Evolutionary conservation across 108 stramenopile species (phyloP).

Genomic region (Stephanodiscus minutulus): DNA sequence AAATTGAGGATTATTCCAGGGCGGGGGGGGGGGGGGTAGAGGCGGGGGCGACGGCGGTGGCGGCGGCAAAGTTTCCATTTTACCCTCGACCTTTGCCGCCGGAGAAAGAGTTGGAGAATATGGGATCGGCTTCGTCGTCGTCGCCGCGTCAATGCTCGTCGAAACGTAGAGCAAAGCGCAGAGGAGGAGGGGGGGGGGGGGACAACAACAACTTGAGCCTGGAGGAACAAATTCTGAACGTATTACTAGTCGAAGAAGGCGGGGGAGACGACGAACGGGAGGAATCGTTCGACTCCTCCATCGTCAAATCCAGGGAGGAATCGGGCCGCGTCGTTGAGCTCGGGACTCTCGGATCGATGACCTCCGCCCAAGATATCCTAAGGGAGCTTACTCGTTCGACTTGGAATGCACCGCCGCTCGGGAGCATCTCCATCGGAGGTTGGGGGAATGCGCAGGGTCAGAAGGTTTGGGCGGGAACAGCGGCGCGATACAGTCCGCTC

Average conservation of each 20-base stretch:
- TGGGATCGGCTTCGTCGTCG: background rate
- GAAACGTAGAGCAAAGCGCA: background rate
- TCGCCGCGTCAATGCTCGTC: background rate
- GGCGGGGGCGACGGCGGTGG: background rate
- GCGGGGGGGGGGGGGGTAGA: background rate
- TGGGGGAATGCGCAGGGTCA: background rate
- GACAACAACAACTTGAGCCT: background rate
- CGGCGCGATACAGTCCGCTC: too few relatives aligned
- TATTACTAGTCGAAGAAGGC: constrained; percentile 9
- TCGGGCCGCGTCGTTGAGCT: constrained; percentile 6
- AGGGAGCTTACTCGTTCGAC: constrained; percentile 15
- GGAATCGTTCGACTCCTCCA: background rate
- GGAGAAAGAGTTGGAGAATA: background rate
- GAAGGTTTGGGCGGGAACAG: background rate
- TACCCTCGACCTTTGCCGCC: background rate
- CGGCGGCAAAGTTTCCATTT: background rate
- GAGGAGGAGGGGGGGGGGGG: background rate
- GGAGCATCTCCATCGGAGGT: constrained; percentile 17
- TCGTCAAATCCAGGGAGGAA: background rate
- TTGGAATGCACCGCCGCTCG: background rate
- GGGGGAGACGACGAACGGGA: background rate
- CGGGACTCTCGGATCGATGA: constrained; percentile 20
- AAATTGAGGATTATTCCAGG: background rate
- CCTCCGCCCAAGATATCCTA: constrained; percentile 39
- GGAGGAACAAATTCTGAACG: constrained; percentile 34